Percentiles rank a stretch among this genome's conserved stretches.
Conservation (phyloP, 2,329 filamentous ascomycete species). For the Ceratocystiopsis sp. region DNA sequence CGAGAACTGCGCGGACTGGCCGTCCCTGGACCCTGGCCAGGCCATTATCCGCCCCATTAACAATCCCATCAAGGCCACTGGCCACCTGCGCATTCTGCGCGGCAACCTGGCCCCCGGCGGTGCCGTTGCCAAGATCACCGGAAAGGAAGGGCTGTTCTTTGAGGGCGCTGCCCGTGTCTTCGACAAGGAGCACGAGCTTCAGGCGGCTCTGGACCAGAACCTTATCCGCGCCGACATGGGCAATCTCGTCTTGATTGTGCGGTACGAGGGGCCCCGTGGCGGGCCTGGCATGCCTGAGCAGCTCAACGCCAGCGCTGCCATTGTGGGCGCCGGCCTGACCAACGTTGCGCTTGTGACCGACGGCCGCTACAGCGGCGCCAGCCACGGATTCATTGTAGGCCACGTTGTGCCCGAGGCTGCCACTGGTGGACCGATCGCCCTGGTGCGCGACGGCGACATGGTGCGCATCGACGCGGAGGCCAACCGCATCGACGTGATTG, state of each 20-base stretch:
- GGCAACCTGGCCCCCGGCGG: slow-evolving; percentile 82
- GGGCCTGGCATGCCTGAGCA: slow-evolving; percentile 96
- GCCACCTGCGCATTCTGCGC: slow-evolving; percentile 74
- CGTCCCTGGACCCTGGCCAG: slow-evolving; percentile 61
- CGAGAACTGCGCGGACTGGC: slow-evolving; percentile 63
- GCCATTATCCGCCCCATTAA: slow-evolving; percentile 64
- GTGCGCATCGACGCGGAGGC: slow-evolving; percentile 74
- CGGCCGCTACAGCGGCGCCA: slow-evolving; percentile 74
- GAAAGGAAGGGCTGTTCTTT: slow-evolving; percentile 78
- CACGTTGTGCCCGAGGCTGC: slow-evolving; percentile 86
- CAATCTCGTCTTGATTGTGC: slow-evolving; percentile 76
- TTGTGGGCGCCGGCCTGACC: slow-evolving; percentile 79
- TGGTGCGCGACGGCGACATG: slow-evolving; percentile 63
- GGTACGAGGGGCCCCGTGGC: slow-evolving; percentile 86
- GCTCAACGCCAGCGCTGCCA: slow-evolving; percentile 69
- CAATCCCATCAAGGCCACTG: slow-evolving; percentile 59
- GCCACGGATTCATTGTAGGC: slow-evolving; percentile 84
- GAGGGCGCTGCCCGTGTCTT: slow-evolving; percentile 69
- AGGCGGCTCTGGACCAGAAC: slow-evolving; percentile 52
- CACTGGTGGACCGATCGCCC: slow-evolving; percentile 71
- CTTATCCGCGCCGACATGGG: slow-evolving; percentile 35
- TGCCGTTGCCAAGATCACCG: slow-evolving; percentile 89
- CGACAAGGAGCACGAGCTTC: slow-evolving; percentile 67
- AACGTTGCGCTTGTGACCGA: slow-evolving; percentile 89
- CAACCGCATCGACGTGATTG: slow-evolving; percentile 52